Percentiles rank a stretch among this genome's conserved stretches.
These are phyloP conservation scores for Citrus sinensis DNA, from an alignment of 345 rosid species.

Conservation along the genomic window DNA sequence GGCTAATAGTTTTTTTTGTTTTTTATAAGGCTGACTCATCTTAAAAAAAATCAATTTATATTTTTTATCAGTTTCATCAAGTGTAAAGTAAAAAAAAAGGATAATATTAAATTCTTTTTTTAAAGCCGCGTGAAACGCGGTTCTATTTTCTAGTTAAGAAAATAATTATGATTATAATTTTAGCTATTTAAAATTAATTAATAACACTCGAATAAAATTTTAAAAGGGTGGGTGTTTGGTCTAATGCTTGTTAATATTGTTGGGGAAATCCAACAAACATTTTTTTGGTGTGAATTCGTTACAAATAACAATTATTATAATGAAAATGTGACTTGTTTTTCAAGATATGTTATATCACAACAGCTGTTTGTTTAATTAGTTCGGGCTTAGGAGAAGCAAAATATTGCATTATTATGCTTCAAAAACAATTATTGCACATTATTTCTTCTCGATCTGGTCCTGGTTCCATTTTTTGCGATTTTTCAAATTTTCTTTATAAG, in stretches of 20 bases:
- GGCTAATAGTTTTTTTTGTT: no score
- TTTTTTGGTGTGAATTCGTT: neutral
- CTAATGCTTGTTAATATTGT: neutral
- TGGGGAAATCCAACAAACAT: neutral
- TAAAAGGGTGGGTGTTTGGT: neutral
- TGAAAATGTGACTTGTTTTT: conserved; percentile 5
- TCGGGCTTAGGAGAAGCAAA: neutral
- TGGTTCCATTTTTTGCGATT: neutral
- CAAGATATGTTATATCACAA: neutral
- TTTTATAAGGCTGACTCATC: no score
- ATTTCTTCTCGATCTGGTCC: neutral
- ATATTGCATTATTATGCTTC: conserved; percentile 4
- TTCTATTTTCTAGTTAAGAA: neutral
- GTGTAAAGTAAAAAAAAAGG: no score
- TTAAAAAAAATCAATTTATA: no score
- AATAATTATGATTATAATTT: neutral
- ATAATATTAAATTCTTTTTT: no score
- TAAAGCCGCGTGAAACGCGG: no score
- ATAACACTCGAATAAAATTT: neutral
- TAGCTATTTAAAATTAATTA: no score
- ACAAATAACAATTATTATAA: neutral
- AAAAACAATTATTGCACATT: neutral
- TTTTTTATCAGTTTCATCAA: no score
- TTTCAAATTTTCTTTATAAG: no score
- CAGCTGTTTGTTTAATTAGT: conserved; percentile 4